These are phyloP conservation scores for Aspergillus campestris DNA, from an alignment of 495 filamentous ascomycete species.

Conservation along the genomic window DNA sequence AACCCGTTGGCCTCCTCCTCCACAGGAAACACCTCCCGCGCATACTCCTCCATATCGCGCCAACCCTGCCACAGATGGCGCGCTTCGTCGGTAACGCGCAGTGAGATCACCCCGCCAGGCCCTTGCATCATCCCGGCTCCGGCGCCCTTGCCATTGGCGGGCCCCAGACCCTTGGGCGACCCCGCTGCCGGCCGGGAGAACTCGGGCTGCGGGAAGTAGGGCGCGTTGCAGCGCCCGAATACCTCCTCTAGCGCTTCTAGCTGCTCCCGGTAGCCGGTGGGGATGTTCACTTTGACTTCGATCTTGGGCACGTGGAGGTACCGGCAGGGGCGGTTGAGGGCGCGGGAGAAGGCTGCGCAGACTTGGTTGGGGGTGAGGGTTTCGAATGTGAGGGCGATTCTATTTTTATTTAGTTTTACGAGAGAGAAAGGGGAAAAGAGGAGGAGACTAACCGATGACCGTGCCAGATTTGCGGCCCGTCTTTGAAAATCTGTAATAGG, in stretches of 20 bases:
- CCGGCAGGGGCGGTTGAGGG: conserved; percentile 64
- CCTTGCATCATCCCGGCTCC: conserved; percentile 49
- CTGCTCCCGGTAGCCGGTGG: conserved; percentile 82
- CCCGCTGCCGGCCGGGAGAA: conserved; percentile 39
- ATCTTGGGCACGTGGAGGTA: conserved; percentile 68
- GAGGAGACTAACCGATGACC: conserved; percentile 56
- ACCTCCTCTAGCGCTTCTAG: conserved; percentile 60
- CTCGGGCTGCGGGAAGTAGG: conserved; percentile 53
- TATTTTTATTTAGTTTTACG: conserved; percentile 22
- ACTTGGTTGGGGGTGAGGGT: conserved; percentile 76
- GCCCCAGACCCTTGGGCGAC: conserved; percentile 45
- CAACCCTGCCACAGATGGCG: conserved; percentile 83
- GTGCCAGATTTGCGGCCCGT: conserved; percentile 77
- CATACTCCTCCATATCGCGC: conserved; percentile 90
- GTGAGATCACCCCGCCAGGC: conserved; percentile 42
- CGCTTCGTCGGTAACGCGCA: conserved; percentile 59
- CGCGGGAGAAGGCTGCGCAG: conserved; percentile 68
- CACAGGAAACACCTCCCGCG: conserved; percentile 85
- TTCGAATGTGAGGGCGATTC: conserved; percentile 88
- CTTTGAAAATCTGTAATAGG: conserved; percentile 90
- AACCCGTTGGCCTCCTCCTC: conserved; percentile 91
- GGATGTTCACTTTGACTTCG: conserved; percentile 77
- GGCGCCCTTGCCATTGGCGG: conserved; percentile 55
- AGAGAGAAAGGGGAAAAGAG: conserved; percentile 4
- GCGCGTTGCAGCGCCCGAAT: conserved; percentile 52